Evolutionary conservation across 257 asterid genomes (phyloP).

Genomic region (Osmanthus fragrans): DNA sequence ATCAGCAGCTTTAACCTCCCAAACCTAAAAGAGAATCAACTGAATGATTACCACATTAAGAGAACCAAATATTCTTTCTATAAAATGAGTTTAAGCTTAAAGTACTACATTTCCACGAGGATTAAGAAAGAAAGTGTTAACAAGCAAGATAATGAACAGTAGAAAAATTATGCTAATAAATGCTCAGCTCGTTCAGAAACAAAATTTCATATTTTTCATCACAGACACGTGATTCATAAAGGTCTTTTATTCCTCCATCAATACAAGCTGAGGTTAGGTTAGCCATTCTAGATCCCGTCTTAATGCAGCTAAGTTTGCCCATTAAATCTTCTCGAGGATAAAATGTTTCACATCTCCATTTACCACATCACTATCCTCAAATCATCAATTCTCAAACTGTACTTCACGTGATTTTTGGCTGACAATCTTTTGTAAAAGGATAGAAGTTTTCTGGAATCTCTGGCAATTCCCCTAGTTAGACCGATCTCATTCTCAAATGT

Average conservation of each 20-base stretch:
- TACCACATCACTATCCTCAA: background rate
- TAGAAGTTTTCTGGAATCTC: too few relatives aligned
- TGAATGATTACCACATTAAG: too few relatives aligned
- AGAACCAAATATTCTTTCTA: background rate
- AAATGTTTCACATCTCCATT: background rate
- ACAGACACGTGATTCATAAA: background rate
- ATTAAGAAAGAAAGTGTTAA: too few relatives aligned
- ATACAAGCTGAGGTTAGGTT: too few relatives aligned
- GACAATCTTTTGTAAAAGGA: background rate
- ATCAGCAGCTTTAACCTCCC: slow-evolving; percentile 99
- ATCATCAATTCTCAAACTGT: background rate
- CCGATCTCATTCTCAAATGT: too few relatives aligned
- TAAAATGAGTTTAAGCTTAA: background rate
- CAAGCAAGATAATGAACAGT: too few relatives aligned
- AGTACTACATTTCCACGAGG: background rate
- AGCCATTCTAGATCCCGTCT: background rate
- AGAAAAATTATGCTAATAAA: background rate
- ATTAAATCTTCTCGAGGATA: background rate
- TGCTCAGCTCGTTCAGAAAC: background rate
- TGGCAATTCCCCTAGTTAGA: too few relatives aligned
- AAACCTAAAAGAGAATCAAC: slow-evolving; percentile 54
- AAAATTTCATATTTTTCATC: background rate
- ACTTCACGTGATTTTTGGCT: background rate
- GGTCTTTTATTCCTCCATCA: too few relatives aligned
- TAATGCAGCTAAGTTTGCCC: background rate